These are phyloP conservation scores for Hypoxylon sp. DNA, from an alignment of 2,329 filamentous ascomycete species.

Conservation along the genomic window DNA sequence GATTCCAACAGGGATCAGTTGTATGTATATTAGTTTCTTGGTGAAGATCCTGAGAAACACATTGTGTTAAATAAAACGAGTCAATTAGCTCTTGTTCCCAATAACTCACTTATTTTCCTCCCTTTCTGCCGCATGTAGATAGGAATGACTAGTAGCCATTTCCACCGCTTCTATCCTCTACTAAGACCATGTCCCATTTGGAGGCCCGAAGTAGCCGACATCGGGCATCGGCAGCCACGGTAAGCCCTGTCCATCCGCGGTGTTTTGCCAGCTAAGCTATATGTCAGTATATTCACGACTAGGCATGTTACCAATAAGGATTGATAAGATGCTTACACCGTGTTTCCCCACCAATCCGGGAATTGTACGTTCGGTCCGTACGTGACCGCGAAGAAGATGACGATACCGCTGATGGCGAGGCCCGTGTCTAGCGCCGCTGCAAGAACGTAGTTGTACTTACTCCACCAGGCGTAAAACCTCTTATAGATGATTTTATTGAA, in stretches of 20 bases:
- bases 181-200: slow-evolving; percentile 55
- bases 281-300: slow-evolving; percentile 32
- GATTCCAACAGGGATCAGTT: no score
- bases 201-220: slow-evolving; percentile 54
- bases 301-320: background rate
- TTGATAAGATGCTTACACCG: slow-evolving; percentile 55
- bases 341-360: slow-evolving; percentile 57
- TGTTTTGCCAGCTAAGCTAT: slow-evolving; percentile 53
- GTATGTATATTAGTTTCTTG: no score
- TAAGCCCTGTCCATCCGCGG: slow-evolving; percentile 53
- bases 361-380: slow-evolving; percentile 55
- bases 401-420: slow-evolving; percentile 54
- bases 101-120: no score
- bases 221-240: slow-evolving; percentile 55
- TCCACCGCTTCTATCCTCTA: slow-evolving; percentile 41
- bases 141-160: background rate
- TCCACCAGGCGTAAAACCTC: slow-evolving; percentile 63
- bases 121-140: background rate
- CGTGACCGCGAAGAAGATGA: slow-evolving; percentile 57
- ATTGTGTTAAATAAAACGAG: no score
- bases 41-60: no score
- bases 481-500: slow-evolving; percentile 63
- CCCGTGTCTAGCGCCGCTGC: slow-evolving; percentile 55
- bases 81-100: no score
- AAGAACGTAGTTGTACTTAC: slow-evolving; percentile 61